Percentiles rank a stretch among this genome's conserved stretches.
These are phyloP conservation scores for Tinospora cordifolia DNA, from an alignment of 164 flowering plant species.

Conservation along the genomic window DNA sequence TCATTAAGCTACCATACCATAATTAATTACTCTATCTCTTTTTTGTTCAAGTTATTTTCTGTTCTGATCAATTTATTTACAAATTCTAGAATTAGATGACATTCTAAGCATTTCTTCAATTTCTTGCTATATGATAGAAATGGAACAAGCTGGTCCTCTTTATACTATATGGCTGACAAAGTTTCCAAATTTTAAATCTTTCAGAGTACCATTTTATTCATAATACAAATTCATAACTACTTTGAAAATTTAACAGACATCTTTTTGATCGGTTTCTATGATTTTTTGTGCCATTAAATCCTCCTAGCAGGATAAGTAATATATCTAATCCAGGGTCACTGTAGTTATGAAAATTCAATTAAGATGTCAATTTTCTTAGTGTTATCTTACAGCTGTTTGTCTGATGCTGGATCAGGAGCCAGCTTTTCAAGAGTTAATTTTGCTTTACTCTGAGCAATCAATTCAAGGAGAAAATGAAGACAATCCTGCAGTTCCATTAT, in stretches of 20 bases:
- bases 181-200: not conserved
- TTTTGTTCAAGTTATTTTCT: too few species aligned
- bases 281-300: not conserved
- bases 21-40: too few species aligned
- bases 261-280: not conserved
- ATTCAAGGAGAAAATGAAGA: constrained; percentile 24
- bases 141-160: not conserved
- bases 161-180: not conserved
- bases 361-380: not conserved
- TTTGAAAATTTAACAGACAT: not conserved
- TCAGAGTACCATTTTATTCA: not conserved
- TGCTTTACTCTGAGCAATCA: constrained; percentile 61
- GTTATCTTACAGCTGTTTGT: not conserved
- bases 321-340: not conserved
- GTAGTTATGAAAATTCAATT: not conserved
- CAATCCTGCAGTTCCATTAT: constrained; percentile 38
- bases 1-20: too few species aligned
- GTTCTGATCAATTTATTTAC: too few species aligned
- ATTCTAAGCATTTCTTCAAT: too few species aligned
- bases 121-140: not conserved
- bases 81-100: too few species aligned
- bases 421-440: constrained; percentile 78
- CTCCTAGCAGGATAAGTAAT: not conserved
- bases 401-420: constrained; percentile 53
- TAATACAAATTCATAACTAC: not conserved